A percentile compares a stretch with the other conserved stretches of the same genome.
phyloP scores from a whole-genome alignment of 176 grass and related monocot genomes.

The Chrysopogon serrulatus region DNA sequence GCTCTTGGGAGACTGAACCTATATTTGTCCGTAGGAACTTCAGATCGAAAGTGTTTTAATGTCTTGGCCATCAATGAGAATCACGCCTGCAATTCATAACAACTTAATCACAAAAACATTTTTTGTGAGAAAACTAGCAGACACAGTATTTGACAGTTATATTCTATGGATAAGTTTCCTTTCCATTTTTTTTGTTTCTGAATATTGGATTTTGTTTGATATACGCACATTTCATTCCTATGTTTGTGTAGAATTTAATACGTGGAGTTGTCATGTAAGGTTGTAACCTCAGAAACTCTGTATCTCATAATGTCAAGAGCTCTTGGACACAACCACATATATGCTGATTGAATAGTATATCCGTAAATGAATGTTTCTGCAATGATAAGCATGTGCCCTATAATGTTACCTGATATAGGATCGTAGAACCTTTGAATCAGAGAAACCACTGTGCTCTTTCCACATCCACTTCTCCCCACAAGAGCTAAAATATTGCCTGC shows the following conservation, averaged over 20 bases:
- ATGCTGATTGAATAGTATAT: not conserved
- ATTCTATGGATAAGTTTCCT: not conserved
- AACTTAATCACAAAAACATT: constrained; percentile 1
- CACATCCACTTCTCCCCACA: constrained; percentile 48
- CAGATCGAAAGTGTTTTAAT: constrained; percentile 36
- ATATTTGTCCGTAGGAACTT: constrained; percentile 45
- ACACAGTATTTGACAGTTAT: not conserved
- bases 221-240: not conserved
- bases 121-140: not conserved
- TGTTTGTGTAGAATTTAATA: not conserved
- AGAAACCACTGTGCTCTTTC: constrained; percentile 57
- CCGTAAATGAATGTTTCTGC: not conserved
- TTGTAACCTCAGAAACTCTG: not conserved
- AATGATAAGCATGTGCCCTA: constrained; percentile 1
- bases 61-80: constrained; percentile 43
- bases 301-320: not conserved
- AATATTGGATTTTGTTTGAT: constrained; percentile 4
- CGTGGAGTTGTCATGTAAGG: not conserved
- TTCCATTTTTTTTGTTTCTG: not conserved
- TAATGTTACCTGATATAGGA: constrained; percentile 22
- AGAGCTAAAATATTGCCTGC: constrained; percentile 44
- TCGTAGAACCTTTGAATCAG: constrained; percentile 59
- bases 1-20: constrained; percentile 52
- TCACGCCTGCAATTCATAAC: constrained; percentile 21
- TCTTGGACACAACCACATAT: not conserved